These are phyloP conservation scores for Mariannaea sp. DNA, from an alignment of 2,329 filamentous ascomycete species.

Conservation along the genomic window DNA sequence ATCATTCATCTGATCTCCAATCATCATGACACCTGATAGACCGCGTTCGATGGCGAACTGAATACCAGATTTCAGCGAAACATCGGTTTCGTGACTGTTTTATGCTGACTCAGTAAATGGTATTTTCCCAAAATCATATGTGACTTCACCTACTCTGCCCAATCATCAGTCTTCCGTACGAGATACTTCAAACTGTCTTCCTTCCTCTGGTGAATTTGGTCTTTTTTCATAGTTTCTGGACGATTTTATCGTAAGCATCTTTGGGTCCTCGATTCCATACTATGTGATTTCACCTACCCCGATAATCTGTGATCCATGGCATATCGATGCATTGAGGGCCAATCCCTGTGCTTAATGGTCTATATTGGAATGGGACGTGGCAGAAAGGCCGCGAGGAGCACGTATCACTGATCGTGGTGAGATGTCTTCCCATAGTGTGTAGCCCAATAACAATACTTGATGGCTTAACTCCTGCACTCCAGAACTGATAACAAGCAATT, in stretches of 20 bases:
- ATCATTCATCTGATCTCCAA: not conserved
- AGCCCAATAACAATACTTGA: not conserved
- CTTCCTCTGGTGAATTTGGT: not conserved
- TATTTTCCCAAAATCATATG: not conserved
- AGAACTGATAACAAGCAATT: not conserved
- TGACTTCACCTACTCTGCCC: not conserved
- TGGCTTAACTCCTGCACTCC: not conserved
- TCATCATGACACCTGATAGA: not conserved
- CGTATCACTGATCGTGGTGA: not conserved
- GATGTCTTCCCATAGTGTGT: not conserved
- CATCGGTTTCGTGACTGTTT: not conserved
- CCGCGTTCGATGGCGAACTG: not conserved
- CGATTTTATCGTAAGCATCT: not conserved
- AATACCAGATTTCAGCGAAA: not conserved
- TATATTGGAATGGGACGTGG: not conserved
- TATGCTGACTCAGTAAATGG: not conserved
- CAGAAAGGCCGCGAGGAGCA: not conserved
- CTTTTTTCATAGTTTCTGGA: not conserved
- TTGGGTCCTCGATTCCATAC: not conserved
- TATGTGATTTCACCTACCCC: not conserved
- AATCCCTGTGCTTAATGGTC: not conserved
- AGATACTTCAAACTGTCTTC: not conserved
- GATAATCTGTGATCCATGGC: not conserved
- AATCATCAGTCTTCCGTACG: not conserved
- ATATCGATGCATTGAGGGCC: not conserved